Evolutionary conservation across 768 basidiomycete species (phyloP).

Genomic region (Leucosporidium creatinivorum): DNA sequence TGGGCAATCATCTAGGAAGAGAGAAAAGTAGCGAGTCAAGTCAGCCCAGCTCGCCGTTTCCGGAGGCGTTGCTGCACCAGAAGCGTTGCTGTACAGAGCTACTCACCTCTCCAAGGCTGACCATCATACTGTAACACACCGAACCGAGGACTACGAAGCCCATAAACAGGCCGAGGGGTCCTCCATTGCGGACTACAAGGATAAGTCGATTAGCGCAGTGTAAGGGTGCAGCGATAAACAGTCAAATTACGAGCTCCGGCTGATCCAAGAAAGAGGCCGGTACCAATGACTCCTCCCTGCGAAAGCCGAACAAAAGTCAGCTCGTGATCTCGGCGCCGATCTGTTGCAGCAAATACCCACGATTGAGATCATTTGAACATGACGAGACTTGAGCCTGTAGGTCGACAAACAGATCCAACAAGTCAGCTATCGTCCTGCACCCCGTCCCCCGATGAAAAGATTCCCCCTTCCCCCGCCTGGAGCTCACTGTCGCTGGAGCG

Average conservation of each 20-base stretch:
- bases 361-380: constrained; percentile 20
- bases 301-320: background rate
- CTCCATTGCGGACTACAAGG: constrained; percentile 27
- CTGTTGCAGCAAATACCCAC: background rate
- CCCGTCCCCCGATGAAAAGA: too few species aligned
- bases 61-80: too few species aligned
- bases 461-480: too few species aligned
- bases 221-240: too few species aligned
- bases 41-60: background rate
- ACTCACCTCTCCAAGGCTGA: background rate
- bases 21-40: background rate
- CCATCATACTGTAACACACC: constrained; percentile 26
- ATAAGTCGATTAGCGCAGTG: too few species aligned
- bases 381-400: background rate
- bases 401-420: background rate
- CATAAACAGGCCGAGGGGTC: constrained; percentile 34
- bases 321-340: background rate
- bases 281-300: constrained; percentile 18
- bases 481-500: too few species aligned
- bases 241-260: constrained; percentile 33
- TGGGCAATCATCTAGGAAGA: constrained; percentile 31
- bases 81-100: too few species aligned
- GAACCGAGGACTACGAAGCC: constrained; percentile 23
- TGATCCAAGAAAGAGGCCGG: constrained; percentile 37
- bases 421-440: background rate